Evolutionary conservation across 2,329 filamentous ascomycete species (phyloP), one percentile per base, ranked within the genome.

Genomic region (Xylaria sp.): DNA sequence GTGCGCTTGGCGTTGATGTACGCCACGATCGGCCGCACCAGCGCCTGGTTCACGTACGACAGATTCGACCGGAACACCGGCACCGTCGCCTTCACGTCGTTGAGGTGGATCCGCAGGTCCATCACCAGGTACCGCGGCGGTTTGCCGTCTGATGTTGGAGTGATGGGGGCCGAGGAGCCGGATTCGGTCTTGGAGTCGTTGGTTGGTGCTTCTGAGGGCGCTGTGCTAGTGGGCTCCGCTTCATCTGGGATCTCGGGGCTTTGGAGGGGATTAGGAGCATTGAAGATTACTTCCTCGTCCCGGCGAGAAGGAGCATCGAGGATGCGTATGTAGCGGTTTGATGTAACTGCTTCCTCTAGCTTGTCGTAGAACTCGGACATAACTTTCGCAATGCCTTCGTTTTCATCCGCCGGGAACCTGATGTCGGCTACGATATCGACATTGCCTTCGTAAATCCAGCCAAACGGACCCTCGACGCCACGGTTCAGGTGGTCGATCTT

Each of bases 301-400:
- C 59, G 64, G n/a, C 66, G 66, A 7, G 65, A 66, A 45, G 72
- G 76, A 44, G 78, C 79, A 54, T 84, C 82, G 4, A 87, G 74
- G 46, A 87, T 79, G 39, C 78, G 77, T 19, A 82, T 72, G 60
- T 89, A 86, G 22, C 86, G 84, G 67, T 91, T 91, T 21, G 88
- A 86, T 1, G 88, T 91, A 19, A 97, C 92, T 0, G 92, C 92
- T 40, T 94, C 92, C 74, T 99, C 94, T 68, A 99, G 84, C 57
- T 91, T 90, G 71, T 97, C 93, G 72, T 97, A 97, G 66, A 99
- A 92, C 69, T 97, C 92, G n/a, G 89, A 88, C 83, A 99, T 90
- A 42, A 97, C 92, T 71, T 97, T 97, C 20, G 88, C 89, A 51
- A 99, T 87, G 59, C 92, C 90, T 58, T 93, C 92, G 54, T 96